Conservation (phyloP, 75 land plant genomes). For the Chamaecyparis obtusa region DNA sequence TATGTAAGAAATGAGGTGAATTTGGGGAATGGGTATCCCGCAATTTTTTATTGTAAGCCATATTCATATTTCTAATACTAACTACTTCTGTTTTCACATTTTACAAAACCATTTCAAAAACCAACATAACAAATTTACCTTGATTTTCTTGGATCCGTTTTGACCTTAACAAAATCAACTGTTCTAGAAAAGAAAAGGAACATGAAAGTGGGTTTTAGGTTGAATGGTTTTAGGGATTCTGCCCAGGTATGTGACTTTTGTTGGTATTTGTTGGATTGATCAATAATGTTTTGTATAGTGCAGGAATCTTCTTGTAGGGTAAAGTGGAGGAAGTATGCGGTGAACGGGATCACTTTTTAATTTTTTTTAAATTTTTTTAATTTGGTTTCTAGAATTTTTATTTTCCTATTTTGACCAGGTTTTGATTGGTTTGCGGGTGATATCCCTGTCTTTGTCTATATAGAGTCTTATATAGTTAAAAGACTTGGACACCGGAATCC, state of each 20-base stretch:
- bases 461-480: too few relatives aligned
- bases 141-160: neutral
- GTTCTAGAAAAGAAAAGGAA: neutral
- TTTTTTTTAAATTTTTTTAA: too few relatives aligned
- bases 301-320: slow-evolving; percentile 9
- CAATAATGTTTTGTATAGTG: neutral
- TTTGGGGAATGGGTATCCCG: too few relatives aligned
- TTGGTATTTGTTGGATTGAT: neutral
- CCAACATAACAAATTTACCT: too few relatives aligned
- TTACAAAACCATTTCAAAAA: too few relatives aligned
- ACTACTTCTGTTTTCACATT: too few relatives aligned
- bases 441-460: neutral
- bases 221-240: neutral
- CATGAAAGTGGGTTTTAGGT: neutral
- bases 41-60: too few relatives aligned
- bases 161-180: neutral
- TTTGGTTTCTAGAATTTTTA: neutral
- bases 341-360: neutral
- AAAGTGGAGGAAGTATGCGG: neutral
- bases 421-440: neutral
- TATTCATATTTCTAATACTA: too few relatives aligned
- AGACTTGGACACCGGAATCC: neutral
- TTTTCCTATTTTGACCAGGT: neutral
- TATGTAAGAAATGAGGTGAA: too few relatives aligned
- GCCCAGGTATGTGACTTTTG: neutral